Conservation (phyloP, 495 filamentous ascomycete genomes). For the Neurospora sp. region DNA sequence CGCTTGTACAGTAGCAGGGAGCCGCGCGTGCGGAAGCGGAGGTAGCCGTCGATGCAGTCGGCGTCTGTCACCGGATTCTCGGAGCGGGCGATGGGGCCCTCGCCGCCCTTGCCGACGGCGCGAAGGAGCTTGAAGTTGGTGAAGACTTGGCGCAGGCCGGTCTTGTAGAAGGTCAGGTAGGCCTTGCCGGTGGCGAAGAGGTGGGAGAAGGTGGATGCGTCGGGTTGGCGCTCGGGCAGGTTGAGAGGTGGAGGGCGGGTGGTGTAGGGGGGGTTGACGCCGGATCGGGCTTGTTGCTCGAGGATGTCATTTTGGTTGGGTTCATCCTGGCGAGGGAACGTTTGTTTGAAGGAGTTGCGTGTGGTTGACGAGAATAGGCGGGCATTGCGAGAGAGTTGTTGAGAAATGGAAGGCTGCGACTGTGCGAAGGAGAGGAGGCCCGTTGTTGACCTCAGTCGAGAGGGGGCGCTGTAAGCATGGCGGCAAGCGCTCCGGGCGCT, state of each 20-base stretch:
- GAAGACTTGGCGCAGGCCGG: slow-evolving; percentile 60
- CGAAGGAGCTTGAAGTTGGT: slow-evolving; percentile 48
- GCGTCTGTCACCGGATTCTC: slow-evolving; percentile 10
- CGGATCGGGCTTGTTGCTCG: slow-evolving; percentile 3
- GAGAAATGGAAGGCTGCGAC: not conserved
- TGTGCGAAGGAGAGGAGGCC: not conserved
- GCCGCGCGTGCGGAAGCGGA: slow-evolving; percentile 10
- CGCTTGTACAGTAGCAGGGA: slow-evolving; percentile 20
- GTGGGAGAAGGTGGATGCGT: slow-evolving; percentile 32
- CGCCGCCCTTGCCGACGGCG: slow-evolving; percentile 7
- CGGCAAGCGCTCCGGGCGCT: not conserved
- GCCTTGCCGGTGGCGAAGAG: slow-evolving; percentile 42
- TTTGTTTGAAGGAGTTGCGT: not conserved
- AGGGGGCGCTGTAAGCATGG: not conserved
- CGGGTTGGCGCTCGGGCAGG: slow-evolving; percentile 33
- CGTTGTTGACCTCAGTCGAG: not conserved
- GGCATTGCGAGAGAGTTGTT: not conserved
- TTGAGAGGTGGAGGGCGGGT: slow-evolving; percentile 50
- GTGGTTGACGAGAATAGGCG: not conserved
- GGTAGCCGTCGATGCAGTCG: not conserved
- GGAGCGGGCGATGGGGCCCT: slow-evolving; percentile 4
- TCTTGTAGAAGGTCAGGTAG: slow-evolving; percentile 77
- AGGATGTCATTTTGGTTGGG: not conserved
- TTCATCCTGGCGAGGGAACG: not conserved
- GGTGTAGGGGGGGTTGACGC: slow-evolving; percentile 47